These are phyloP conservation scores for Avena insularis DNA, from an alignment of 176 grass and related monocot species.

Conservation along the genomic window DNA sequence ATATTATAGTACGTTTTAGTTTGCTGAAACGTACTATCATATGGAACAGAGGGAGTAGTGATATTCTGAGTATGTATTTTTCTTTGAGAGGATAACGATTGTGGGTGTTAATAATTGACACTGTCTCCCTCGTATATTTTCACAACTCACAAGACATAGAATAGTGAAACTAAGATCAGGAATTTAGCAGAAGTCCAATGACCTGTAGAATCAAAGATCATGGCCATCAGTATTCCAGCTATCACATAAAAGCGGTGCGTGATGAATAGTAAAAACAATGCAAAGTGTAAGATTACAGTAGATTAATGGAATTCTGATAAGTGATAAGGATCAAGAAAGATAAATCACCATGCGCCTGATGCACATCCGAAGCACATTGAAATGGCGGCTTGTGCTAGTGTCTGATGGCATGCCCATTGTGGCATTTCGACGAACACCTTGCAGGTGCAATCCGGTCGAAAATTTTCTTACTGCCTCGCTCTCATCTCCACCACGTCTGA, in stretches of 20 bases:
- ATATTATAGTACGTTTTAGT: too few species aligned
- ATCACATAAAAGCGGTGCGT: not conserved
- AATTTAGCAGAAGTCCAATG: not conserved
- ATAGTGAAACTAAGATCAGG: not conserved
- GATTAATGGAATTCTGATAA: not conserved
- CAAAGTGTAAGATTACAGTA: not conserved
- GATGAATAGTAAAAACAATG: not conserved
- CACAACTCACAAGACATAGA: not conserved
- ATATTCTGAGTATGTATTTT: not conserved
- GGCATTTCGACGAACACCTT: slow-evolving; percentile 27
- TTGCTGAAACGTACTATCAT: too few species aligned
- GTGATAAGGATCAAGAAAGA: not conserved
- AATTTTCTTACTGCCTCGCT: not conserved
- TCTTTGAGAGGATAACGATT: not conserved
- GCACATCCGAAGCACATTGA: not conserved
- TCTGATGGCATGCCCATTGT: not conserved
- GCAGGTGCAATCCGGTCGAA: not conserved
- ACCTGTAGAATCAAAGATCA: not conserved
- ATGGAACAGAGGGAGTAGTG: not conserved
- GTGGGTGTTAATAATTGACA: slow-evolving; percentile 25
- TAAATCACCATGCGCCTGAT: not conserved
- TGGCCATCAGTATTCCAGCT: slow-evolving; percentile 2
- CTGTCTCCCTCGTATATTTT: not conserved
- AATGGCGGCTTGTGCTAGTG: not conserved
- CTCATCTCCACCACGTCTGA: not conserved